Base-by-base conservation (phyloP, 1,139 yeast genomes). In the Nakaseomyces bracarensis region DNA sequence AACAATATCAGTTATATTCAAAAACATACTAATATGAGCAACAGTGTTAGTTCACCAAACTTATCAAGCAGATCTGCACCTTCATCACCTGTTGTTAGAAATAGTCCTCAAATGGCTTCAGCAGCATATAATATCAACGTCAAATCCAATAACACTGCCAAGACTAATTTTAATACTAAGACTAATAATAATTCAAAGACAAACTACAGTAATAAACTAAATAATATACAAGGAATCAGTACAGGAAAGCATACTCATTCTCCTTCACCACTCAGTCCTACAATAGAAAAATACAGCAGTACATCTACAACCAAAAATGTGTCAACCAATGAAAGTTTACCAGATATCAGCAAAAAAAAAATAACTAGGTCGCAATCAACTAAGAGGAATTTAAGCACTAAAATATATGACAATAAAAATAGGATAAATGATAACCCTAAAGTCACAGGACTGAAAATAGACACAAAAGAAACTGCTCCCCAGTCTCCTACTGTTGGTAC, bases 11-110 rank as follows among this genome's bases (percentile, higher is more conserved):
- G 18, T 8, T 33, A 33, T 9, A 33, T 33, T 21, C 25, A 21
- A 21, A 33, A 33, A 20, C 36, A 13, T 7, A 20, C 26, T 4
- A 33, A 33, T 13, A 20, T 21, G 26, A n/a, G 13, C 13, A 21
- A 13, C 11, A 33, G 36, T 14, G n/a, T 33, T 9, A 33, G 26
- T 21, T n/a, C 36, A 33, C 36, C 36, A 15, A 33, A 33, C 18
- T 21, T 33, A 26, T 20, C 25, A n/a, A 15, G 26, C 4, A 20
- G 18, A 20, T 33, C 36, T 20, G 36, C 36, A 7, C 36, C 36
- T 20, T 20, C 25, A 4, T 33, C 36, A n/a, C 36, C 36, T 4
- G 7, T 21, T 4, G 11, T 33, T n/a, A 20, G 18, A 20, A 18
- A 9, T 6, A 21, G 26, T 13, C 16, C 18, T 1, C 26, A 20